These are phyloP conservation scores for Ustulina deusta DNA, from an alignment of 2,329 filamentous ascomycete genomes.

Conservation along the genomic window DNA sequence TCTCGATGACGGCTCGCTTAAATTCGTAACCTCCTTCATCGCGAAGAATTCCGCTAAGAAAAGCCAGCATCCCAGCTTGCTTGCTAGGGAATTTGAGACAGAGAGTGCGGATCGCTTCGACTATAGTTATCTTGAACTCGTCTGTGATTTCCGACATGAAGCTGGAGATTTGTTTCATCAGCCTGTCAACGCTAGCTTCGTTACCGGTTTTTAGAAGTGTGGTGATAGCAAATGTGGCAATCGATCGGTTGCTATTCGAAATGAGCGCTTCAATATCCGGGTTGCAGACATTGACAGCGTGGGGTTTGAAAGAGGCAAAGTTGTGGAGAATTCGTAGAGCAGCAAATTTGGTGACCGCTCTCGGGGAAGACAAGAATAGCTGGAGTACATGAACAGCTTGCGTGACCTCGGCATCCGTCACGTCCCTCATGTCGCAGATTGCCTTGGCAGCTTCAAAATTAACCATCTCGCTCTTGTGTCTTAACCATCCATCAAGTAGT, in stretches of 20 bases:
- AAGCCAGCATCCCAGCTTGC: constrained; percentile 96
- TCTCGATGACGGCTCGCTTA: constrained; percentile 96
- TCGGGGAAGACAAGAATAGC: constrained; percentile 94
- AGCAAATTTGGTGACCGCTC: constrained; percentile 96
- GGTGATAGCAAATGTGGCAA: constrained; percentile 98
- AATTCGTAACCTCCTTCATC: constrained; percentile 99
- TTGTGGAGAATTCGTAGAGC: constrained; percentile 96
- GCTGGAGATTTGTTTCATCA: constrained; percentile 98
- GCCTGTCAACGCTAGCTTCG: constrained; percentile 92
- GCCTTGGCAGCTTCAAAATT: constrained; percentile 99
- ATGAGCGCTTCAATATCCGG: constrained; percentile 97
- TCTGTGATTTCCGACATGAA: constrained; percentile 99
- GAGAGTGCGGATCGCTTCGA: constrained; percentile 95
- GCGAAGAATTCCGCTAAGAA: constrained; percentile 94
- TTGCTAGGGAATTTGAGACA: constrained; percentile 98
- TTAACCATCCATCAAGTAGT: constrained; percentile 93
- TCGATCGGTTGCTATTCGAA: constrained; percentile 95
- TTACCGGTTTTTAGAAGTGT: constrained; percentile 98
- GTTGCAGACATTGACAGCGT: constrained; percentile 92
- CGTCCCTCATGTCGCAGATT: constrained; percentile 93
- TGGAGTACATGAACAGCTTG: constrained; percentile 96
- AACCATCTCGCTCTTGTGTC: constrained; percentile 99
- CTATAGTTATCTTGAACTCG: constrained; percentile 99
- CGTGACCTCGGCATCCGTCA: constrained; percentile 89
- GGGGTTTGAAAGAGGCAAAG: constrained; percentile 96